Evolutionary conservation across 2,329 filamentous ascomycete genomes (phyloP).

Genomic region (Lasiodiplodia sp.): DNA sequence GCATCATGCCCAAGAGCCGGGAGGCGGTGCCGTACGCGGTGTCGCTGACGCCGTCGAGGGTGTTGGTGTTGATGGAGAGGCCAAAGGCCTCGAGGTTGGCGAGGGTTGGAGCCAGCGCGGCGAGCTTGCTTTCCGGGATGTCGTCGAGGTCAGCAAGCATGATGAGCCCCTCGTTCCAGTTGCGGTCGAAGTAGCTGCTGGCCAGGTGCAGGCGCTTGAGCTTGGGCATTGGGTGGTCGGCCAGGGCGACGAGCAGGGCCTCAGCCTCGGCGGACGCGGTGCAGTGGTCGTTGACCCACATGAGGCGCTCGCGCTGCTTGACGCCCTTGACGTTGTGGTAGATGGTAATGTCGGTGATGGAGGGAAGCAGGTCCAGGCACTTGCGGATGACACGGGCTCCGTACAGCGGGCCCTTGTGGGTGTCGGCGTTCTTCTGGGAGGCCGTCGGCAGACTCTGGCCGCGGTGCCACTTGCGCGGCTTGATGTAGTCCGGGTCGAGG

Average conservation of each 20-base stretch:
- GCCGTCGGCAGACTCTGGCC: background rate
- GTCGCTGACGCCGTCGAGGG: background rate
- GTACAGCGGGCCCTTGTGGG: background rate
- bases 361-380: background rate
- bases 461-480: background rate
- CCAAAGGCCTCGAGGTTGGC: background rate
- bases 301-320: background rate
- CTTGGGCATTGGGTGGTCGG: background rate
- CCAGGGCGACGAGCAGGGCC: background rate
- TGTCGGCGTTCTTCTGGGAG: constrained; percentile 1
- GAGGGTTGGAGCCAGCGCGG: background rate
- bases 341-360: background rate
- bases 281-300: constrained; percentile 4
- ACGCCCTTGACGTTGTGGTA: background rate
- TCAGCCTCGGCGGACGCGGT: background rate
- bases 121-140: background rate
- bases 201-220: background rate
- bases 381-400: background rate
- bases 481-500: background rate
- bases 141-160: background rate
- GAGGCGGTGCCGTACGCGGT: background rate
- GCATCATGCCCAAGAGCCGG: background rate
- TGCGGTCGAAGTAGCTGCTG: background rate
- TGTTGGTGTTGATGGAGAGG: background rate
- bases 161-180: constrained; percentile 5